Conservation (phyloP, 1,284 basidiomycete species). For the Lignosus rhinocerotis region DNA sequence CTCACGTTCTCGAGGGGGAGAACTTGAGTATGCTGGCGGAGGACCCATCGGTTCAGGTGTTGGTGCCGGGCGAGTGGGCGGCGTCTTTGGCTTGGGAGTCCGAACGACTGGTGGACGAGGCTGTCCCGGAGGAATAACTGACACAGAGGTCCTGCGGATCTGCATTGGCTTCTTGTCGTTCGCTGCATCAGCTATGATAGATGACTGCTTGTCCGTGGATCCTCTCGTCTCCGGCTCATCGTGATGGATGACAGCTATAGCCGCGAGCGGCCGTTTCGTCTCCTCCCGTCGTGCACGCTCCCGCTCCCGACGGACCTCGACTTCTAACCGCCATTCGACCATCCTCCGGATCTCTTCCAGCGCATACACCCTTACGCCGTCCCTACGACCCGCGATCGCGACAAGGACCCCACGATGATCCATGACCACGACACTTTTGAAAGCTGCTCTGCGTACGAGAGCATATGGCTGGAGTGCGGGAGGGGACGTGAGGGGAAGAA, state of each 20-base stretch:
- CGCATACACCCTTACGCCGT: constrained; percentile 83
- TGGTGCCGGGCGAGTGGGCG: constrained; percentile 25
- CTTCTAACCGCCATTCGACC: constrained; percentile 81
- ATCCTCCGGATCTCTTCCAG: constrained; percentile 80
- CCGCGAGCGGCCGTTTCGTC: constrained; percentile 46
- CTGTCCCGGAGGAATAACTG: constrained; percentile 24
- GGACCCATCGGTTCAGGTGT: constrained; percentile 43
- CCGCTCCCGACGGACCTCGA: constrained; percentile 71
- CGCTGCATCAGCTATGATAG: constrained; percentile 35
- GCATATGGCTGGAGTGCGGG: constrained; percentile 76
- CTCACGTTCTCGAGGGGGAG: constrained; percentile 31
- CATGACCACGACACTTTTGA: constrained; percentile 86
- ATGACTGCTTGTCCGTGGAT: constrained; percentile 37
- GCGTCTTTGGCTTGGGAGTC: constrained; percentile 26
- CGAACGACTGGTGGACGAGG: constrained; percentile 23
- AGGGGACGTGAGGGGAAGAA: constrained; percentile 70
- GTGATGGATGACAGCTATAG: constrained; percentile 22
- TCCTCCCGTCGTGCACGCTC: constrained; percentile 67
- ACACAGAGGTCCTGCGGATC: constrained; percentile 28
- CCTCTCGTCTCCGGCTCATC: constrained; percentile 27
- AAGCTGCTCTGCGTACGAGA: constrained; percentile 73
- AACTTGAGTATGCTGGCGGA: constrained; percentile 56
- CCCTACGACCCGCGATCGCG: constrained; percentile 78
- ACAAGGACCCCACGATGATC: constrained; percentile 83
- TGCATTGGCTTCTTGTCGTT: constrained; percentile 23